phyloP scores from a whole-genome alignment of 2,329 filamentous ascomycete species.

The Lecanicillium sp. region DNA sequence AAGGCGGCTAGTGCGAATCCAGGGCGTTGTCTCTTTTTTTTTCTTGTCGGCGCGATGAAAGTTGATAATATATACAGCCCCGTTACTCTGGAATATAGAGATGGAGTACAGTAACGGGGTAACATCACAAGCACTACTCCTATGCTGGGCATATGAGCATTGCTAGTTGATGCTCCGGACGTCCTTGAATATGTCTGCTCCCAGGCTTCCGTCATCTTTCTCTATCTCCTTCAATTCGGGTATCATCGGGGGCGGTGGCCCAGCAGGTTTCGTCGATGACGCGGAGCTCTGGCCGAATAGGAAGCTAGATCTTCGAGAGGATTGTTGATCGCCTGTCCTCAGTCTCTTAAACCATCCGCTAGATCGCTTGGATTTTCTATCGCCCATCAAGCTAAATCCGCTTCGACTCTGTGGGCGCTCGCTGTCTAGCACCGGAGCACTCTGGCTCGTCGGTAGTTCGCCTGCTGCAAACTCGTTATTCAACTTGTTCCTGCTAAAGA shows the following conservation, averaged over 20 bases:
- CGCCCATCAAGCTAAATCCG: conserved; percentile 39
- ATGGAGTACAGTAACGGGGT: too few species aligned
- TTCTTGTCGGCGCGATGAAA: too few species aligned
- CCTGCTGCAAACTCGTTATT: conserved; percentile 45
- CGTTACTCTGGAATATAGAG: too few species aligned
- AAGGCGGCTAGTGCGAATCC: too few species aligned
- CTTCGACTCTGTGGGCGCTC: conserved; percentile 43
- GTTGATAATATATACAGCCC: too few species aligned
- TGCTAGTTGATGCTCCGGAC: conserved; percentile 41
- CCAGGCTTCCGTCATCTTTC: conserved; percentile 38
- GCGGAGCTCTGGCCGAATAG: conserved; percentile 31
- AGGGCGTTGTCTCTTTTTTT: too few species aligned
- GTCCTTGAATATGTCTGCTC: conserved; percentile 46
- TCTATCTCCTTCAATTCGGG: conserved; percentile 48
- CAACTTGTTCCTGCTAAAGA: conserved; percentile 48
- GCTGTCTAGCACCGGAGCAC: conserved; percentile 21
- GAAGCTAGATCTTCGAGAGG: conserved; percentile 34
- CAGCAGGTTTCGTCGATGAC: conserved; percentile 26
- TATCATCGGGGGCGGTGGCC: conserved; percentile 53
- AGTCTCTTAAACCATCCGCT: conserved; percentile 55
- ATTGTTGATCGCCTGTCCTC: conserved; percentile 26
- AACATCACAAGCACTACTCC: too few species aligned
- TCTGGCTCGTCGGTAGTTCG: conserved; percentile 33
- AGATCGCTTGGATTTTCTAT: conserved; percentile 46
- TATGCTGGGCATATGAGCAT: too few species aligned